Evolutionary conservation across 1,139 yeast genomes (phyloP).

Genomic region (Arxiozyma bovina): DNA sequence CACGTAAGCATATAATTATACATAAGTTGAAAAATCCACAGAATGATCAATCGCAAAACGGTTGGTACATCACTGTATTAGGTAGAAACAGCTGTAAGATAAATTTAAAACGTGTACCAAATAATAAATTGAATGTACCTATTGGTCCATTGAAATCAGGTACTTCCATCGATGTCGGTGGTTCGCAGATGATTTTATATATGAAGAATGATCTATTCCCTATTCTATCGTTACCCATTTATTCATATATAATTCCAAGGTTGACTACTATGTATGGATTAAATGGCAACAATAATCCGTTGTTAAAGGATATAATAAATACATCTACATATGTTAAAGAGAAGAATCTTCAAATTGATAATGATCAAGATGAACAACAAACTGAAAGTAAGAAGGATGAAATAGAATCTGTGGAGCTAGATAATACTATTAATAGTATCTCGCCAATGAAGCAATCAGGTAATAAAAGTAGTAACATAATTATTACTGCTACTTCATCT

Average conservation of each 20-base stretch:
- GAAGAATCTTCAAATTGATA: background rate
- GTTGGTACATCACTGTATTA: conserved; percentile 72
- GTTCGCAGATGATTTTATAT: conserved; percentile 97
- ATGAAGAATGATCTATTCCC: conserved; percentile 57
- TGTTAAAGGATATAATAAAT: conserved; percentile 16
- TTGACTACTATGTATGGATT: conserved; percentile 22
- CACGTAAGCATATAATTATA: conserved; percentile 79
- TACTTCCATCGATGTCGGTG: conserved; percentile 84
- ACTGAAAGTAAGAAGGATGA: background rate
- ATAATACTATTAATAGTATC: background rate
- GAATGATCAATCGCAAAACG: conserved; percentile 52
- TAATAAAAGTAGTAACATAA: no score
- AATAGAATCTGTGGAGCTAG: background rate
- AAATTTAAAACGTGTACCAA: conserved; percentile 33
- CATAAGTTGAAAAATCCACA: conserved; percentile 34
- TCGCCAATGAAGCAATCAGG: background rate
- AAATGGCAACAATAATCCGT: conserved; percentile 13
- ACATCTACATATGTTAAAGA: conserved; percentile 14
- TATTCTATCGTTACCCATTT: background rate
- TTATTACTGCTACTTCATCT: background rate
- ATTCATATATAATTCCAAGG: conserved; percentile 30
- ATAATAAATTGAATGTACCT: background rate
- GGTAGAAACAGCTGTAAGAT: conserved; percentile 92
- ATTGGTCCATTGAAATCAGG: conserved; percentile 42
- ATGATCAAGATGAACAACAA: background rate